Evolutionary conservation across 2,329 filamentous ascomycete species (phyloP), one percentile per base, ranked within the genome.

Genomic region (Colletotrichum sublineola): DNA sequence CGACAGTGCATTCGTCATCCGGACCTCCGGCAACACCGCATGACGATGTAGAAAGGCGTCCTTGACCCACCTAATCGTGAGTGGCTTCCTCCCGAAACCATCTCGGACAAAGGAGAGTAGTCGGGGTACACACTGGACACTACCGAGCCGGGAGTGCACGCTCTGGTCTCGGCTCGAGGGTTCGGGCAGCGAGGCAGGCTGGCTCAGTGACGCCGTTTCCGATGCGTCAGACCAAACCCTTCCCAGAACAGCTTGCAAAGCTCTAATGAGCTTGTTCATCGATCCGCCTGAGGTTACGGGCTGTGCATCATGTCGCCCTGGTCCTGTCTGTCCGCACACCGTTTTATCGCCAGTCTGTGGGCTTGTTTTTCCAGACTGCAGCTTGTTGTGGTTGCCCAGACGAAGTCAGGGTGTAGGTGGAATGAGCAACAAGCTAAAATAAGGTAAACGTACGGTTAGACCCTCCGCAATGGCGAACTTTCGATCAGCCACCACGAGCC

Each of bases 401-500:
- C 33, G 66, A 72, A 64, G 20, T 40, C 33, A 55, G 64, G 50
- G 29, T 46, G 60, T 5, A 42, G 33, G 38, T 38, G 18, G 46
- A 44, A n/a, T 36, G n/a, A 46, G 33, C 31, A 33, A 29, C 44
- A 18, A 60, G 46, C 40, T 36, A 46, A 33, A 52, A 63, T 61
- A 63, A 58, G 64, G 48, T 24, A 60, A 36, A 33, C 67, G 70
- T 61, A 73, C 70, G 48, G 60, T n/a, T 36, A 29, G 46, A 36
- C 5, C 7, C 9, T 7, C 50, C 31, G 40, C 50, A 42, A 8
- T 20, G 33, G 6, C 18, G 18, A 71, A 67, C 68, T 57, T 33
- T 67, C 20, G 38, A 42, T 44, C 53, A 69, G 61, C 69, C 15
- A 48, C 20, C 42, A 57, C 66, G 24, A 44, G 58, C 58, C 55